phyloP scores from a whole-genome alignment of 1,284 basidiomycete species.

The Clitocybe nebularis region DNA sequence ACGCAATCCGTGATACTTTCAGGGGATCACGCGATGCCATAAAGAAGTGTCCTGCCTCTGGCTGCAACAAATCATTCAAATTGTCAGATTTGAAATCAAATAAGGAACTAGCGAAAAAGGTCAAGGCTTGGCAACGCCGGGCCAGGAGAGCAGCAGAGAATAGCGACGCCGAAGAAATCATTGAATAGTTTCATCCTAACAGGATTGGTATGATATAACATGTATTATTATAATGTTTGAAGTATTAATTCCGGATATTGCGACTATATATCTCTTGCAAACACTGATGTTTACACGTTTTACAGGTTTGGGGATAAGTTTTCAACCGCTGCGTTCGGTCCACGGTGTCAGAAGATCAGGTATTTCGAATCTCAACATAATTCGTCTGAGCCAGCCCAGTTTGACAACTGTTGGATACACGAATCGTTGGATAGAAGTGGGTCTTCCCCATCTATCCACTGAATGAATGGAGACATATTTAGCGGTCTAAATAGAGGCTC shows the following conservation, averaged over 20 bases:
- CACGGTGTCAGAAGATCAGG: too few relatives aligned
- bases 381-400: too few relatives aligned
- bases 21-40: slow-evolving; percentile 24
- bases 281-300: too few relatives aligned
- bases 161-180: slow-evolving; percentile 57
- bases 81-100: slow-evolving; percentile 49
- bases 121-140: slow-evolving; percentile 51
- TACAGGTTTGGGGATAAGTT: too few relatives aligned
- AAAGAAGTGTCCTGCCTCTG: slow-evolving; percentile 64
- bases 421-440: too few relatives aligned
- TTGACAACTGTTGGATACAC: too few relatives aligned
- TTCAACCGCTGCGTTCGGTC: too few relatives aligned
- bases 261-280: neutral
- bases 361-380: too few relatives aligned
- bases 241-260: neutral
- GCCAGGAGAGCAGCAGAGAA: slow-evolving; percentile 45
- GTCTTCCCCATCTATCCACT: too few relatives aligned
- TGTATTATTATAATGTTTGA: slow-evolving; percentile 12
- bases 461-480: too few relatives aligned
- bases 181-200: slow-evolving; percentile 41
- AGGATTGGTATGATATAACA: neutral
- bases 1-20: slow-evolving; percentile 57
- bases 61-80: slow-evolving; percentile 58
- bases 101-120: slow-evolving; percentile 56
- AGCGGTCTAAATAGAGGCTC: too few relatives aligned